Conservation (phyloP, 1,284 basidiomycete genomes). For the Abortiporus biennis region DNA sequence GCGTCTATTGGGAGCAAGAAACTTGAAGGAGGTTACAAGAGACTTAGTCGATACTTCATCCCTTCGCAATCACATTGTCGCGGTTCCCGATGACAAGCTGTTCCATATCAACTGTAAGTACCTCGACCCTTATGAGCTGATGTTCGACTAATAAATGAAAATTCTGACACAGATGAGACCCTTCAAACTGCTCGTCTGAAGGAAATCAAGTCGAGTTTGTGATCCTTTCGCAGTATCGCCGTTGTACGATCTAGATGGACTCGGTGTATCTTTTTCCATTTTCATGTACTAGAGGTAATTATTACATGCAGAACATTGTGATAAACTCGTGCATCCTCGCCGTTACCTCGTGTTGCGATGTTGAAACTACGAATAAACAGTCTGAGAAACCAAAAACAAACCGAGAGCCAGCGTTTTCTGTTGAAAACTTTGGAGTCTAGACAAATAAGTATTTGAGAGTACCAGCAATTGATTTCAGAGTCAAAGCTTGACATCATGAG, state of each 20-base stretch:
- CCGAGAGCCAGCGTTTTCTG: no score
- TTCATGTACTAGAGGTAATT: no score
- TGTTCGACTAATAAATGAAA: neutral
- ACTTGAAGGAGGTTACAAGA: constrained; percentile 70
- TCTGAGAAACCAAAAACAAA: no score
- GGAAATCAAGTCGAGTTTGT: constrained; percentile 42
- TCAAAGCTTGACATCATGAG: no score
- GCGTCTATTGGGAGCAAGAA: constrained; percentile 78
- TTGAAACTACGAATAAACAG: no score
- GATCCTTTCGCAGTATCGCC: neutral
- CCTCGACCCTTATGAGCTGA: neutral
- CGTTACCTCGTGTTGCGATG: no score
- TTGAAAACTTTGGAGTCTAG: no score
- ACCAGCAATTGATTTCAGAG: no score
- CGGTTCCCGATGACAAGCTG: constrained; percentile 62
- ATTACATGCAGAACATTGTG: no score
- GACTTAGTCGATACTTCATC: constrained; percentile 83
- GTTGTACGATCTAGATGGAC: neutral
- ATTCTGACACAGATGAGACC: constrained; percentile 26
- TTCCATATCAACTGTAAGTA: constrained; percentile 73
- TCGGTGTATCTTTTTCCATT: neutral
- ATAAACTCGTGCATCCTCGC: no score
- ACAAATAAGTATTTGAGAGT: no score
- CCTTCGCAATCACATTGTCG: constrained; percentile 51
- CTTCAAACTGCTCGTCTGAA: constrained; percentile 48